Base-by-base conservation (phyloP, 1,284 basidiomycete species). In the Ustilago xerochloae region DNA sequence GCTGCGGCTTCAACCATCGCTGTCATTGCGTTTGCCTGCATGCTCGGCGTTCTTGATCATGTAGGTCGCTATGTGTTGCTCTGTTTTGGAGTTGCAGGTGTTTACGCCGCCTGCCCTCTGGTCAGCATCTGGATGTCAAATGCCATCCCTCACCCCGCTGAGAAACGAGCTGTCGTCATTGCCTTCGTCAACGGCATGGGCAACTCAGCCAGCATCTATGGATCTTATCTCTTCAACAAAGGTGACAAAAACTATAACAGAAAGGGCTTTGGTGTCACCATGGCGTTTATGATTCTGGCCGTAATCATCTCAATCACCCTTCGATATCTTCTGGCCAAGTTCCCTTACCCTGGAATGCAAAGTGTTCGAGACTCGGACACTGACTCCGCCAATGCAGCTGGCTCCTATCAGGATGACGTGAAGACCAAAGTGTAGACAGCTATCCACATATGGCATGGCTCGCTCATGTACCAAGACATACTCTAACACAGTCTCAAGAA, bases 51-150 rank as follows among this genome's bases (percentile, higher is more conserved):
- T 3, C 12, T 55, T 28, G 79, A 85, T 47, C 64, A 84, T 32
- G 84, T 83, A 52, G 85, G 84, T n/a, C 81, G 86, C 70, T 86
- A 87, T 74, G 85, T 85, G 35, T 86, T 87, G 72, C 78, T 87
- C 41, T 87, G 86, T 69, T 83, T 88, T 59, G 86, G 82, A 15
- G 86, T 87, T 49, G 86, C 85, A 3, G 84, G 81, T 26, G 85
- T 87, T 41, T 87, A 87, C 70, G 85, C 86, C 22, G 81, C 85
- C 0, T 85, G 85, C 24, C 86, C 86, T 7, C 35, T 56, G 33
- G 54, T 67, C 29, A 81, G 87, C 32, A 84, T 85, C 20, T 87
- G 85, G 84, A 81, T 85, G 9, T 81, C 84, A 18, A 85, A 85
- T 65, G 69, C 86, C 47, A 80, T 86, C 56, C 55, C 55, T 24